Evolutionary conservation across 495 filamentous ascomycete species (phyloP), one percentile per base, ranked within the genome.

Genomic region (Neurospora sp.): DNA sequence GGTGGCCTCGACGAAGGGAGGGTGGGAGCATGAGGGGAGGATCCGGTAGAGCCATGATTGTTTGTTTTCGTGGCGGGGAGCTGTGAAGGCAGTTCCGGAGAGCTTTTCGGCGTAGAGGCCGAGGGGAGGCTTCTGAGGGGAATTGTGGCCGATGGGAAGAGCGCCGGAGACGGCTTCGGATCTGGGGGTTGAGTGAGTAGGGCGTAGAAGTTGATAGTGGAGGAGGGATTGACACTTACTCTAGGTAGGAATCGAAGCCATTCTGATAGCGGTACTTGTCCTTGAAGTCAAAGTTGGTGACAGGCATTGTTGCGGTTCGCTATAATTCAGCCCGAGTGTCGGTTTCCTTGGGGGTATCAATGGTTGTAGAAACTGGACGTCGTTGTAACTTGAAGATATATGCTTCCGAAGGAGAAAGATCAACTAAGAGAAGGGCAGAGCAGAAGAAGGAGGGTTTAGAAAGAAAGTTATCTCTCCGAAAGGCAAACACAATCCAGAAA

Each of bases 31-130:
- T 0, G 92, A 88, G 42, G 94, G 94, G 38, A 97, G 84, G 73
- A 97, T 93, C 12, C 94, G 89, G 80, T 98, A 97, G n/a, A 97
- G 89, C 94, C 94, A 98, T 44, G 94, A 88, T 78, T 97, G 94
- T 79, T 91, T 89, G 83, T 97, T 98, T 79, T 96, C 92, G 81
- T 91, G 88, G 20, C 94, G 88, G 0, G 94, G 94, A 7, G 94
- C 93, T 37, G 94, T 98, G 79, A 98, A 98, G 44, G 94, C 91
- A 8, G 94, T 97, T 18, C 94, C 94, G 1, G 94, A 97, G 38
- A 98, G 88, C 87, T 97, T 97, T 81, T 98, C 94, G 68, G 93
- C 88, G 80, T 97, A 98, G 45, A 98, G 88, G 1, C 94, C 94
- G 69, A 91, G 89, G 0, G 93, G 87, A 3, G 90, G 91, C 76